Evolutionary conservation across 1,284 basidiomycete genomes (phyloP).

Genomic region (Ceratobasidium sp.): DNA sequence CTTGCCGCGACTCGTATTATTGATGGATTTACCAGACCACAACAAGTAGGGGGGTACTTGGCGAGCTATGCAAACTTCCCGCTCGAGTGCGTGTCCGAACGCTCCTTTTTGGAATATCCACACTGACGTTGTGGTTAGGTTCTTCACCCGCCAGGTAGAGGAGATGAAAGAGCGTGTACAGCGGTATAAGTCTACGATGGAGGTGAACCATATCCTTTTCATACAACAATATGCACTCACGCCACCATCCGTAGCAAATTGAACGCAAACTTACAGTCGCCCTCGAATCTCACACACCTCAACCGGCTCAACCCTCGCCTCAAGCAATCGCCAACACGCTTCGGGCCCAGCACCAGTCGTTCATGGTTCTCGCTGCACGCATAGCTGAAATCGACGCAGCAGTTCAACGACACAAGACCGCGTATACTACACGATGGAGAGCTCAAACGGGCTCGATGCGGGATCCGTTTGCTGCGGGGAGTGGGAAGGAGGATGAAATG

Average conservation of each 20-base stretch:
- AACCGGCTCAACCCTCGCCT: slow-evolving; percentile 56
- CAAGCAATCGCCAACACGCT: slow-evolving; percentile 49
- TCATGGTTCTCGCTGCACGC: slow-evolving; percentile 49
- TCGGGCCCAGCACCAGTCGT: slow-evolving; percentile 48
- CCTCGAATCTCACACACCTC: slow-evolving; percentile 76
- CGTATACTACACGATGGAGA: slow-evolving; percentile 45
- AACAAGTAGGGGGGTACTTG: slow-evolving; percentile 74
- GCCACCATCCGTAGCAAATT: slow-evolving; percentile 72
- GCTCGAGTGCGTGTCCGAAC: slow-evolving; percentile 71
- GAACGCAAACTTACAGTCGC: slow-evolving; percentile 81
- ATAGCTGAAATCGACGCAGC: slow-evolving; percentile 47
- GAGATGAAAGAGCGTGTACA: slow-evolving; percentile 78
- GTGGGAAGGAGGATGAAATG: slow-evolving; percentile 35
- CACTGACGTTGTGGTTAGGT: slow-evolving; percentile 62
- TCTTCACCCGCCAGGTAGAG: slow-evolving; percentile 77
- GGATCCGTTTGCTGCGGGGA: slow-evolving; percentile 46
- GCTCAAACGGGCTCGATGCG: slow-evolving; percentile 49
- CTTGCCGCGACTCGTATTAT: slow-evolving; percentile 79
- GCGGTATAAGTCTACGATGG: slow-evolving; percentile 84
- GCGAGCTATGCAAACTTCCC: slow-evolving; percentile 85
- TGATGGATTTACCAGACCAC: slow-evolving; percentile 80
- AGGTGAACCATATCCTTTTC: slow-evolving; percentile 64
- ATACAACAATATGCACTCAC: neutral
- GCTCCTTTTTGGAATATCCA: neutral
- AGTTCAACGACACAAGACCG: slow-evolving; percentile 43